Evolutionary conservation across 2,329 filamentous ascomycete genomes (phyloP).

Genomic region (Phialophora chinensis): DNA sequence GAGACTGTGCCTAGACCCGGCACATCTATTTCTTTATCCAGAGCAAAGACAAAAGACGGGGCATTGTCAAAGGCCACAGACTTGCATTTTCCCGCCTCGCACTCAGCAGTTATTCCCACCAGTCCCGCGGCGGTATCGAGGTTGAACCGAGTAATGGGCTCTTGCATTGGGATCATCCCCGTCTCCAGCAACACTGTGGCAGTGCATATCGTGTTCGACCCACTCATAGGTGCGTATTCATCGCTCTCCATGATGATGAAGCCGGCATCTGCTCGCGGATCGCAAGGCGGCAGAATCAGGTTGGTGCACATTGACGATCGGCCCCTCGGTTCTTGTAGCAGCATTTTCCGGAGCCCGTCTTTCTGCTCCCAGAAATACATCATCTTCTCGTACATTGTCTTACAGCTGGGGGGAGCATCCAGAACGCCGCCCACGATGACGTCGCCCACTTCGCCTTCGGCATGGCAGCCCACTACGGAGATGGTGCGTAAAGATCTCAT

Average conservation of each 20-base stretch:
- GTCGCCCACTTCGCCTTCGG: slow-evolving; percentile 53
- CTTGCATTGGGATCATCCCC: slow-evolving; percentile 55
- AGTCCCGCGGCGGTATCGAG: slow-evolving; percentile 56
- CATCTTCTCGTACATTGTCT: slow-evolving; percentile 58
- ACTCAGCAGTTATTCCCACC: slow-evolving; percentile 51
- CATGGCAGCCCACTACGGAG: slow-evolving; percentile 30
- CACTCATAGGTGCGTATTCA: slow-evolving; percentile 55
- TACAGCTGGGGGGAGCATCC: slow-evolving; percentile 43
- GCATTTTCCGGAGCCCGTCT: slow-evolving; percentile 51
- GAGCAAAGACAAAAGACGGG: slow-evolving; percentile 50
- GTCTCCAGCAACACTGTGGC: slow-evolving; percentile 56
- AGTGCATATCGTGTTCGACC: slow-evolving; percentile 54
- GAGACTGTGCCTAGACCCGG: slow-evolving; percentile 49
- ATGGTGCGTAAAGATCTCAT: slow-evolving; percentile 26
- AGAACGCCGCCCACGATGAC: slow-evolving; percentile 57
- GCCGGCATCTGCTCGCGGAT: slow-evolving; percentile 53
- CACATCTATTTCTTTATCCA: slow-evolving; percentile 51
- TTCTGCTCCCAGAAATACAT: slow-evolving; percentile 50
- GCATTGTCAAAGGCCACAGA: slow-evolving; percentile 55
- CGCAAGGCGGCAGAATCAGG: slow-evolving; percentile 52
- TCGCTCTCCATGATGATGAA: slow-evolving; percentile 56
- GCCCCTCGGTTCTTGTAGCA: slow-evolving; percentile 57
- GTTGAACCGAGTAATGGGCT: slow-evolving; percentile 50
- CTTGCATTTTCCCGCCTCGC: slow-evolving; percentile 53
- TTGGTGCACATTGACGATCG: slow-evolving; percentile 51